These are phyloP conservation scores for Collariella sp. DNA, from an alignment of 495 filamentous ascomycete genomes.

Conservation along the genomic window DNA sequence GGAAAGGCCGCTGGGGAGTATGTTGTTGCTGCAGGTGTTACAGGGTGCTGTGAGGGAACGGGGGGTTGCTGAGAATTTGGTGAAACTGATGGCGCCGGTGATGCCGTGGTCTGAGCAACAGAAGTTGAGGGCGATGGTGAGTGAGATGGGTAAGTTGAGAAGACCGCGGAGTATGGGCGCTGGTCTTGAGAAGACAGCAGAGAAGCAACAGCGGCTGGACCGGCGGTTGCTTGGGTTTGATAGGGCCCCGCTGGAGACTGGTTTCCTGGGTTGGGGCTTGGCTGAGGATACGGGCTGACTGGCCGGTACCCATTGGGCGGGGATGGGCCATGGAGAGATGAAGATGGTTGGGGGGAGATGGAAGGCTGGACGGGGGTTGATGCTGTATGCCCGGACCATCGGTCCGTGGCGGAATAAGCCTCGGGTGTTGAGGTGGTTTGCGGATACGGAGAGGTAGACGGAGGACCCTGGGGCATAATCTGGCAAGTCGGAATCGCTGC, in stretches of 20 bases:
- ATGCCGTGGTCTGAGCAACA: neutral
- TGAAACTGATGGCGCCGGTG: neutral
- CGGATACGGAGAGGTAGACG: neutral
- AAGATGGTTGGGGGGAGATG: neutral
- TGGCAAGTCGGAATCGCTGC: neutral
- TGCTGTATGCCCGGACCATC: neutral
- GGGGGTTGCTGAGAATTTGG: neutral
- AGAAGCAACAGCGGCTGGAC: neutral
- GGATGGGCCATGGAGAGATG: neutral
- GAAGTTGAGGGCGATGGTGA: neutral
- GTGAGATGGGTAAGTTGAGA: neutral
- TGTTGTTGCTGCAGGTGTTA: neutral
- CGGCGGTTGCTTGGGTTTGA: neutral
- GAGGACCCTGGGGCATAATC: too few relatives aligned
- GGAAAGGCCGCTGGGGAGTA: slow-evolving; percentile 15
- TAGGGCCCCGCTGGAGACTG: neutral
- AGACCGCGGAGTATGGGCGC: neutral
- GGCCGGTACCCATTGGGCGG: neutral
- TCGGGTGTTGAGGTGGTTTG: neutral
- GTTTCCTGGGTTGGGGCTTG: neutral
- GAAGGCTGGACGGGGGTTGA: neutral
- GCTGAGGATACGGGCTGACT: neutral
- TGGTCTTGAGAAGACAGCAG: neutral
- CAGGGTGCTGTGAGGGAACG: neutral
- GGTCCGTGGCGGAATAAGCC: neutral